Evolutionary conservation across 2,329 filamentous ascomycete genomes (phyloP).

Genomic region (Plectosphaerella cucumerina): DNA sequence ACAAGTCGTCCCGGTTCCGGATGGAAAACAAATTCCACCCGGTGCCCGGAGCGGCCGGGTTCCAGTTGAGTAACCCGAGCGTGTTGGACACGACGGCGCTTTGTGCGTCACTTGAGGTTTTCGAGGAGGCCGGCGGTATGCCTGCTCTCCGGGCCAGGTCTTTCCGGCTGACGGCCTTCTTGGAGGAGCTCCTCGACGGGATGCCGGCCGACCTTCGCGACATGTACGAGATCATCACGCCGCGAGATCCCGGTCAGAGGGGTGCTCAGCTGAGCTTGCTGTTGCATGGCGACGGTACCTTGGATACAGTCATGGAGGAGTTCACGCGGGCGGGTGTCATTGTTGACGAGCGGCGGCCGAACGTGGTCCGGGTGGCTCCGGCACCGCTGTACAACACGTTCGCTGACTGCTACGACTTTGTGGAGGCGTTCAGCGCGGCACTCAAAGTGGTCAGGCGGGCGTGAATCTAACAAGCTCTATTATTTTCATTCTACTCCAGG

Average conservation of each 20-base stretch:
- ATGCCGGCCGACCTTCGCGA: conserved; percentile 17
- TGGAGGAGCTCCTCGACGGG: conserved; percentile 56
- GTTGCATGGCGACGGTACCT: conserved; percentile 56
- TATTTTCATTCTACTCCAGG: background rate
- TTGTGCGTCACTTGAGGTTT: conserved; percentile 66
- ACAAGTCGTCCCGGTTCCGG: conserved; percentile 70
- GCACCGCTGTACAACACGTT: conserved; percentile 78
- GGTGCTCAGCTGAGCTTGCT: conserved; percentile 78
- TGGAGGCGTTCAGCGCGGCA: conserved; percentile 19
- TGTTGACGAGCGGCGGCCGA: conserved; percentile 75
- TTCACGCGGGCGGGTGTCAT: conserved; percentile 65
- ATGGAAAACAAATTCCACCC: conserved; percentile 82
- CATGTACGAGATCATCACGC: conserved; percentile 61
- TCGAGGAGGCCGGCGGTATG: conserved; percentile 61
- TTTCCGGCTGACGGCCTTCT: conserved; percentile 64
- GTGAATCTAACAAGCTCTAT: background rate
- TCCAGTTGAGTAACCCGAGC: conserved; percentile 78
- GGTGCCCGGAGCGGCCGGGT: conserved; percentile 73
- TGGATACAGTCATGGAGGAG: conserved; percentile 59
- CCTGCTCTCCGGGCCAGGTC: conserved; percentile 61
- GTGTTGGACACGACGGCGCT: conserved; percentile 70
- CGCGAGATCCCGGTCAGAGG: conserved; percentile 54
- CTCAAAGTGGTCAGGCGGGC: conserved; percentile 5
- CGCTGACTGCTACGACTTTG: conserved; percentile 45
- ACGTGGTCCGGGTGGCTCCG: conserved; percentile 76